Base-by-base conservation (phyloP, 2,329 filamentous ascomycete species). In the Xylariaceae sp. region DNA sequence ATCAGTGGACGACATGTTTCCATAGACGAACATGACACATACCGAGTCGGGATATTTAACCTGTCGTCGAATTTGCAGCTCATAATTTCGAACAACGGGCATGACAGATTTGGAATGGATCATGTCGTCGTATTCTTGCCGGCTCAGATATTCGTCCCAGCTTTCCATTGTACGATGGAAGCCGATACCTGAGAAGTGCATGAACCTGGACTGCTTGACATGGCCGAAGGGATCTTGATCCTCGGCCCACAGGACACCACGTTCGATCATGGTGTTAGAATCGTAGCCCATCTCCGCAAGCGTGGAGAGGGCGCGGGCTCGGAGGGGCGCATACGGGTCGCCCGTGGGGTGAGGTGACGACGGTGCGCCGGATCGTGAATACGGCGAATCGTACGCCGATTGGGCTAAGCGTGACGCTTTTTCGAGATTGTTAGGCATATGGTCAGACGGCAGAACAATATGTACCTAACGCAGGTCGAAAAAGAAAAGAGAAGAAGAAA, bases 211-310 rank as follows among this genome's bases (percentile, higher is more conserved):
- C 1, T 69, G 61, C 59, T 62, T 68, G 10, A 69, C 62, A 41
- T 69, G 62, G 23, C 63, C 65, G 32, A 57, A 67, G 1, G 65
- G 66, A 44, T 67, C 67, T 26, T 69, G 65, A 23, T 69, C 54
- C 26, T 67, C 61, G 7, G 65, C 66, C 66, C 65, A 68, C 9
- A 64, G 42, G 7, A 69, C 62, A 5, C 65, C 65, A 14, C 50
- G 59, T 26, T 61, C 59, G 16, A 56, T 50, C 56, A 61, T 64
- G 16, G 54, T 63, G 3, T 46, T 49, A 1, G 62, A 56, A 20
- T 60, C 58, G 26, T 52, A 61, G 0, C 57, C 61, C 62, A 63
- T 61, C 21, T 57, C 57, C 42, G 61, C 58, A 1, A 63, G 56
- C 7, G 47, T 61, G 2, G 57, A 53, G 21, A 67, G 48, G 7